Percentiles rank a stretch among this genome's conserved stretches.
Conservation (phyloP, 2,329 filamentous ascomycete species). For the Trichoderma gracile region DNA sequence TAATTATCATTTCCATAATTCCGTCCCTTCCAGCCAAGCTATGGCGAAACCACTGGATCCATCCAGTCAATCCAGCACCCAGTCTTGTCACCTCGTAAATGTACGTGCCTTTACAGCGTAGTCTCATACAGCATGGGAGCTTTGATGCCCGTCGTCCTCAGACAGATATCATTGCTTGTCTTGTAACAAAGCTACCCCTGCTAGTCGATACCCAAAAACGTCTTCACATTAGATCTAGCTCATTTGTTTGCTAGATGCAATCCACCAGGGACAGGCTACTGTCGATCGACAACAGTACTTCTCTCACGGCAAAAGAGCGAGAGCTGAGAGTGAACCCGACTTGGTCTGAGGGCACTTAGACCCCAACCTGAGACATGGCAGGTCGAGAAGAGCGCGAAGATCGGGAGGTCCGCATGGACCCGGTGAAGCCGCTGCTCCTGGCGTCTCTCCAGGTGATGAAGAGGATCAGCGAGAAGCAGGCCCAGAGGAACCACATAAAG, state of each 20-base stretch:
- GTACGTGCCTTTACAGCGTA: constrained; percentile 14
- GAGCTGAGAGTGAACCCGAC: not conserved
- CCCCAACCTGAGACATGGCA: constrained; percentile 56
- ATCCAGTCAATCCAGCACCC: constrained; percentile 10
- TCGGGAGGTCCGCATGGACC: not conserved
- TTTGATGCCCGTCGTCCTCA: not conserved
- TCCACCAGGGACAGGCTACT: constrained; percentile 13
- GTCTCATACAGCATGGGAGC: constrained; percentile 17
- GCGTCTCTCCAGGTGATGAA: constrained; percentile 57
- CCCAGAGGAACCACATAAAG: constrained; percentile 80
- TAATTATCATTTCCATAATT: constrained; percentile 21
- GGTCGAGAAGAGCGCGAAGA: constrained; percentile 43
- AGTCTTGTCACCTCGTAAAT: constrained; percentile 17
- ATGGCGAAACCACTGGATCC: not conserved
- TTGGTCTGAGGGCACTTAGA: not conserved
- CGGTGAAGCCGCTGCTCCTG: constrained; percentile 45
- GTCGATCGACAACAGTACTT: not conserved
- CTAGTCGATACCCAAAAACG: not conserved
- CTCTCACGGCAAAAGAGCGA: not conserved
- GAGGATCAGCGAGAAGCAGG: constrained; percentile 57
- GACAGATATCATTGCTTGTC: not conserved
- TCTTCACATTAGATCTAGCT: not conserved
- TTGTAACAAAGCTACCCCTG: not conserved
- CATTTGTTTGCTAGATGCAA: not conserved
- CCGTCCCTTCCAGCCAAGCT: not conserved